phyloP scores from a whole-genome alignment of 2,329 filamentous ascomycete species.

The Xylariomycetidae sp. region DNA sequence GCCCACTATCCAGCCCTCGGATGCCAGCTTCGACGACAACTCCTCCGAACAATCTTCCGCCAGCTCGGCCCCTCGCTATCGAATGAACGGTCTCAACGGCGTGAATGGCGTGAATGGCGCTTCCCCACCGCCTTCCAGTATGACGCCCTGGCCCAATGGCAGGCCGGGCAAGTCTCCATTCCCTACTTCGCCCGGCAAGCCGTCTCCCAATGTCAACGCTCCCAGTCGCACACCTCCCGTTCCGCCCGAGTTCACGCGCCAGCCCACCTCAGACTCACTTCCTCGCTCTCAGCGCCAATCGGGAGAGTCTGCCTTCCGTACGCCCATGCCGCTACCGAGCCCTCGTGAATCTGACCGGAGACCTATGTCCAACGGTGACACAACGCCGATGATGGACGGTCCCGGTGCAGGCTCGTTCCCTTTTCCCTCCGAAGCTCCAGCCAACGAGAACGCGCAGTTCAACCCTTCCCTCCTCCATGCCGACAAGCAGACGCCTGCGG shows the following conservation, averaged over 20 bases:
- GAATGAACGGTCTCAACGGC: no score
- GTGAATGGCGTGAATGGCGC: no score
- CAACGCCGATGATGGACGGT: not conserved
- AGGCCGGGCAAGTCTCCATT: conserved; percentile 34
- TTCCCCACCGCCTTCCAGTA: conserved; percentile 43
- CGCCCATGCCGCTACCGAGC: not conserved
- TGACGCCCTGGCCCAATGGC: conserved; percentile 54
- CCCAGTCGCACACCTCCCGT: not conserved
- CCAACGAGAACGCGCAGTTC: conserved; percentile 1
- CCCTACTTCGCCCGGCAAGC: conserved; percentile 27
- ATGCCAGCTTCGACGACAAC: conserved; percentile 47
- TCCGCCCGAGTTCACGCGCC: no score
- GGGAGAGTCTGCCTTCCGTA: not conserved
- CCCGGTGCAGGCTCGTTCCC: conserved; percentile 1
- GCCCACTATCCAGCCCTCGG: conserved; percentile 33
- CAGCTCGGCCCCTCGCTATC: conserved; percentile 39
- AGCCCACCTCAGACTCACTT: conserved; percentile 1
- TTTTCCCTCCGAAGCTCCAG: conserved; percentile 7
- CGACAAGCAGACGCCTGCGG: conserved; percentile 20
- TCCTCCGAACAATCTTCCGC: conserved; percentile 48
- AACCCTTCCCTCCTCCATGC: not conserved
- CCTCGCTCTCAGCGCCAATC: not conserved
- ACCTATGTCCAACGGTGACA: not conserved
- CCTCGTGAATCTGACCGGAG: not conserved
- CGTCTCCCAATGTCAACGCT: not conserved